Evolutionary conservation across 352 stramenopile species (phyloP).

Genomic region (Thraustochytrium striatum): DNA sequence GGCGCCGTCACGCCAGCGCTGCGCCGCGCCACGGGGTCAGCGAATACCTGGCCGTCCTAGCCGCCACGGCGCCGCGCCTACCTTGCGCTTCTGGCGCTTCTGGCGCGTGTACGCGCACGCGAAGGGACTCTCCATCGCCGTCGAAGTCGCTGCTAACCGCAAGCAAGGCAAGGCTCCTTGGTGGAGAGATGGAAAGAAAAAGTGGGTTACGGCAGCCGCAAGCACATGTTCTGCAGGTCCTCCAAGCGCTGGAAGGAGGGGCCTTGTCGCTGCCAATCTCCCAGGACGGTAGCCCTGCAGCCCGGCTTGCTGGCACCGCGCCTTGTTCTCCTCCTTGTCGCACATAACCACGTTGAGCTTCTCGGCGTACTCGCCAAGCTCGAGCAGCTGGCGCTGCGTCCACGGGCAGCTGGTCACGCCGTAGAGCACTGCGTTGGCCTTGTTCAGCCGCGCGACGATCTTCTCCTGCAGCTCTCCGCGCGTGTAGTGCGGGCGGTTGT

Average conservation of each 20-base stretch:
- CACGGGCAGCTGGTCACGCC: slow-evolving; percentile 40
- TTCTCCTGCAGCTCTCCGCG: slow-evolving; percentile 51
- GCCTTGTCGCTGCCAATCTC: slow-evolving; percentile 49
- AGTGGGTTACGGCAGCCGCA: neutral
- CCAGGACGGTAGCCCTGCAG: slow-evolving; percentile 49
- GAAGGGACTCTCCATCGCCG: too few relatives aligned
- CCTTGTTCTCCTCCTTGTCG: slow-evolving; percentile 51
- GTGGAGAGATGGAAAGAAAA: neutral
- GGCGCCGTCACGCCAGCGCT: neutral
- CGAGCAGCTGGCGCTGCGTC: slow-evolving; percentile 49
- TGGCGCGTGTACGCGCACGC: slow-evolving; percentile 14
- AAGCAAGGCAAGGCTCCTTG: too few relatives aligned
- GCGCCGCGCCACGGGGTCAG: neutral
- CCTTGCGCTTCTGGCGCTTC: slow-evolving; percentile 31
- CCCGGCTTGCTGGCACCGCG: slow-evolving; percentile 48
- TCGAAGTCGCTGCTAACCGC: too few relatives aligned
- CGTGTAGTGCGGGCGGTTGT: slow-evolving; percentile 52
- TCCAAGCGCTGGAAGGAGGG: slow-evolving; percentile 49
- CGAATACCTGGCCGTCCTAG: neutral
- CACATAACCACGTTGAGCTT: slow-evolving; percentile 51
- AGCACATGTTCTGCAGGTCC: slow-evolving; percentile 50
- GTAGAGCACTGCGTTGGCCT: slow-evolving; percentile 48
- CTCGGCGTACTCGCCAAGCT: slow-evolving; percentile 49
- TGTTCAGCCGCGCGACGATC: slow-evolving; percentile 47
- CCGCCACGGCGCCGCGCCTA: neutral